phyloP scores from a whole-genome alignment of 2,329 filamentous ascomycete species.

The Stylonectria norvegica region DNA sequence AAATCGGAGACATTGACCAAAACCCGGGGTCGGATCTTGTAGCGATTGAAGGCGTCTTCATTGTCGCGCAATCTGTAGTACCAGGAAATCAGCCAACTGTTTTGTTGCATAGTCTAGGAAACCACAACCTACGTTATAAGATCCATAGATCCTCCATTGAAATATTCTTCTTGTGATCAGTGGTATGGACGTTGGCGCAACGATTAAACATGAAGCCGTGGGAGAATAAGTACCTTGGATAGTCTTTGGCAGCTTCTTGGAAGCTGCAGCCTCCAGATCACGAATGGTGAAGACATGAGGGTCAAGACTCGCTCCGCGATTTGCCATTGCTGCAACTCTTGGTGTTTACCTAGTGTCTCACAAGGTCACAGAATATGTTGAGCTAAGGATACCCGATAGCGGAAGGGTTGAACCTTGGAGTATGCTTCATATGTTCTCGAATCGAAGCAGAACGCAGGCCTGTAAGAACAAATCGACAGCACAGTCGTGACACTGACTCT shows the following conservation, averaged over 20 bases:
- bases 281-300: neutral
- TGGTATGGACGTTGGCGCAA: neutral
- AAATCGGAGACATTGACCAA: conserved; percentile 11
- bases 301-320: neutral
- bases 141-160: neutral
- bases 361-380: too few species aligned
- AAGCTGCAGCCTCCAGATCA: neutral
- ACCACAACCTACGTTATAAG: neutral
- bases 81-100: neutral
- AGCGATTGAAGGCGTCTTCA: conserved; percentile 11
- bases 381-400: too few species aligned
- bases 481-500: too few species aligned
- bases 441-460: too few species aligned
- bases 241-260: neutral
- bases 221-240: neutral
- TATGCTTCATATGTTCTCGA: too few species aligned
- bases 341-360: too few species aligned
- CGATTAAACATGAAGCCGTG: neutral
- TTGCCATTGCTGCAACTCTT: too few species aligned
- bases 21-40: conserved; percentile 13
- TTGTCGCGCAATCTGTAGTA: conserved; percentile 9
- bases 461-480: too few species aligned
- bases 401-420: too few species aligned
- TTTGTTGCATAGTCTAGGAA: too few species aligned
- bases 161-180: neutral